Base-by-base conservation (phyloP, 2,329 filamentous ascomycete genomes). In the Raffaelea albimanens region DNA sequence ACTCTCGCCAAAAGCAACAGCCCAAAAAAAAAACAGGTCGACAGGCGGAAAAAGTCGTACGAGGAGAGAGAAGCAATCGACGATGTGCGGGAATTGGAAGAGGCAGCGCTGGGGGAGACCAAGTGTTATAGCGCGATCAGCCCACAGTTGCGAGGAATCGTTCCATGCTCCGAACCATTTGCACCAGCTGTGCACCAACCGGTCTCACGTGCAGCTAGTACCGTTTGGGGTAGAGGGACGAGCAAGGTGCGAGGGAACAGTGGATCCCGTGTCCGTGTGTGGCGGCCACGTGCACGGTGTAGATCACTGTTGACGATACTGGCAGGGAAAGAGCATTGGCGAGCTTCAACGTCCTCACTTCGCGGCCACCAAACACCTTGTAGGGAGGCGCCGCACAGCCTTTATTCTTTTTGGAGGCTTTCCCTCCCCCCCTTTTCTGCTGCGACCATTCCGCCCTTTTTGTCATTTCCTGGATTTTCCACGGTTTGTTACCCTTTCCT, bases 101-200 rank as follows among this genome's bases (percentile, higher is more conserved):
- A 29, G 40, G 43, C 43, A 46, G 43, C 22, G 36, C 18, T 40
- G 36, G 40, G 44, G 43, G 45, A n/a, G 9, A 20, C 40, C 43
- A 48, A 41, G 44, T 47, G 46, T 44, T 50, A 49, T 44, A 51
- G 49, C 45, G 36, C 21, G 19, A 54, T 55, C 53, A 55, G 53
- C 49, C 53, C 53, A 55, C 49, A 40, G 48, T 41, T 29, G 36
- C 33, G 44, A 44, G 25, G 46, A 52, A 55, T 55, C 53, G 53
- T 53, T 46, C 53, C 52, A 55, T 48, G 31, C 40, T 38, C 40
- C 33, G 41, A 13, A 29, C 25, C 25, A 29, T 13, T 29, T 7
- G 25, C 25, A 29, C 23, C 48, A 38, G 22, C 23, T 22, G 23
- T 44, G 40, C 42, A 42, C 38, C 25, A 19, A 10, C 16, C 16